Base-by-base conservation (phyloP, 108 stramenopile genomes). In the Pseudonitzschia pungens region DNA sequence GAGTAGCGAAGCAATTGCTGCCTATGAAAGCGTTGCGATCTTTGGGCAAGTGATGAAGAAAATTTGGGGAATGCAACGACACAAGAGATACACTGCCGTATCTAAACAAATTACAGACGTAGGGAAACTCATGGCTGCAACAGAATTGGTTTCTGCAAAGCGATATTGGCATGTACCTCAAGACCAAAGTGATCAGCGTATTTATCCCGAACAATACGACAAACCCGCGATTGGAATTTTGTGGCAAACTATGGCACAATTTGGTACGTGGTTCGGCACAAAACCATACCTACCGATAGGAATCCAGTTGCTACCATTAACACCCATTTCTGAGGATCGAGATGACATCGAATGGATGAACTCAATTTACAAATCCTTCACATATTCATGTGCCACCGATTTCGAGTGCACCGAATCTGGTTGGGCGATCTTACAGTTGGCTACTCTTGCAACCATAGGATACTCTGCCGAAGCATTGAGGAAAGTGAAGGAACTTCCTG, bases 1-100 rank as follows among this genome's bases (percentile, higher is more conserved):
- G 22, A 86, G 85, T 26, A 90, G 89, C 26, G 98, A 98, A 67
- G 95, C 98, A 21, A 94, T 98, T 74, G 93, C 95, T 26, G 90
- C 94, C 1, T 97, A 96, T 66, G 96, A 98, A 71, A 90, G 83
- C 27, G 86, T 97, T 42, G 95, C 96, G 40, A 78, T 97, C 33
- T 98, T 81, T 73, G 96, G 96, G 27, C 56, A 82, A 64, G 91
- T 83, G 27, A 94, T 97, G 88, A 62, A 56, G 1, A 63, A 72
- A 68, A 65, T 69, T 4, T 83, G 73, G 75, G 44, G 69, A 33
- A 29, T 33, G 10, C 24, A 45, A 1, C 68, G 84, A 43, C 59
- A 82, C 68, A 70, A 83, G 27, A 85, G 84, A 15, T 65, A 77
- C 11, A 74, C 77, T 21, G 68, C 65, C 12, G 77, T 77, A 4